Base-by-base conservation (phyloP, 495 filamentous ascomycete species). In the Hypoxylon crocopeplum region DNA sequence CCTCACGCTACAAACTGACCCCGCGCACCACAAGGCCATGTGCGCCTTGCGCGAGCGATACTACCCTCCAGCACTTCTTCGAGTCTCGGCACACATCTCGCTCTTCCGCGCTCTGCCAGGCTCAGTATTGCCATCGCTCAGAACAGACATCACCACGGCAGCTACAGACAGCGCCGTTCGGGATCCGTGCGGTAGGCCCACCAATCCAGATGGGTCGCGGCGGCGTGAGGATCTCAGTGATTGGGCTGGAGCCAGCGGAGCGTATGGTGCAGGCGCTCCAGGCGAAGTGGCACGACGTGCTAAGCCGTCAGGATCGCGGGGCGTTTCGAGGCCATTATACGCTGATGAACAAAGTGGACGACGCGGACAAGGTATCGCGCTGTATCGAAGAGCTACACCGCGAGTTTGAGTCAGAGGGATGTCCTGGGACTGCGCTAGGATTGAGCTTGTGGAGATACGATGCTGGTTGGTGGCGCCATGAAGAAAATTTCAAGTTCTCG, bases 401-500 rank as follows among this genome's bases (percentile, higher is more conserved):
- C 2, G 25, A 37, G 13, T 34, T 57, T 7, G 37, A 36, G 5
- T 29, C 33, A 5, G 2, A 13, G 7, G 48, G 48, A 0, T 42
- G 20, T 42, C 36, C 48, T 15, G 36, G 56, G 1, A 48, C 8
- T 4, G 41, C 36, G 27, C 24, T 53, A 1, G 48, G 56, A 16
- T 30, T 48, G 15, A 53, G 41, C 22, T 42, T 60, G 22, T 60
- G 42, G 56, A 34, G 29, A 15, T 60, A 60, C 21, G 41, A 48
- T 42, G 27, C 22, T 42, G 48, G 56, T 4, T 60, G 48, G 56
- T 60, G 48, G 56, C 34, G 22, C 2, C 42, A 48, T 19, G 34
- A 53, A 10, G 27, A 20, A 11, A 39, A 54, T n/a, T 60, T 60
- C 22, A 12, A 32, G 12, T 48, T 56, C 33, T n/a, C n/a, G n/a